Evolutionary conservation across 208 protist genomes (phyloP), one percentile per base, ranked within the genome.

Genomic region (Leishmania tarentolae): DNA sequence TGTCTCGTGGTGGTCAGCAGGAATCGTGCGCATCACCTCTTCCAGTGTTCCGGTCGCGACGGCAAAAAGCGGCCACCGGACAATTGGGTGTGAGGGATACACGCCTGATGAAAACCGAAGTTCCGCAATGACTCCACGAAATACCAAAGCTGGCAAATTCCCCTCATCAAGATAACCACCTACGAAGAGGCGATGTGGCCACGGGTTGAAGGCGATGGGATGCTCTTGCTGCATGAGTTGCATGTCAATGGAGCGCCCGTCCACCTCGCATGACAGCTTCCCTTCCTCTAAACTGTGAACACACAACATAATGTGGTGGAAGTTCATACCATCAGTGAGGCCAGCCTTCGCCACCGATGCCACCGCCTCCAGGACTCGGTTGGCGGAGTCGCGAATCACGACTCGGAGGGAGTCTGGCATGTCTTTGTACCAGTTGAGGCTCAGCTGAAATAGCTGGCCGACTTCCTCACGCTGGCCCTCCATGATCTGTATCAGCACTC

Each of bases 151-250:
- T 15, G 93, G 89, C 3, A 73, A 85, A 78, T 96, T 95, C 28
- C 80, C 83, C 72, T 95, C 93, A 76, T 98, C 87, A 15, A 96
- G 80, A 72, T 90, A 93, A 19, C 92, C 90, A 46, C 94, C 94
- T 59, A 98, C 80, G 80, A 94, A 96, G 50, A 98, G 89, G 50
- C 92, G 91, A 75, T 98, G 93, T n/a, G 91, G 87, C 93, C 94
- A 98, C 24, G 89, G 56, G 79, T 98, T 98, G 83, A 96, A 98
- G 73, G 90, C 91, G 56, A 95, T 92, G 44, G 94, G 93, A 79
- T 96, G 93, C 82, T 98, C 93, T 75, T 96, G 92, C 78, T 98
- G 94, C 44, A 98, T 65, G 35, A 95, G 85, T 85, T 94, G 91
- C 24, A 95, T 63, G 46, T 88, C 75, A 8, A 85, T 74, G 9